These are phyloP conservation scores for Eucalyptus virginea DNA, from an alignment of 345 rosid species.

Conservation along the genomic window DNA sequence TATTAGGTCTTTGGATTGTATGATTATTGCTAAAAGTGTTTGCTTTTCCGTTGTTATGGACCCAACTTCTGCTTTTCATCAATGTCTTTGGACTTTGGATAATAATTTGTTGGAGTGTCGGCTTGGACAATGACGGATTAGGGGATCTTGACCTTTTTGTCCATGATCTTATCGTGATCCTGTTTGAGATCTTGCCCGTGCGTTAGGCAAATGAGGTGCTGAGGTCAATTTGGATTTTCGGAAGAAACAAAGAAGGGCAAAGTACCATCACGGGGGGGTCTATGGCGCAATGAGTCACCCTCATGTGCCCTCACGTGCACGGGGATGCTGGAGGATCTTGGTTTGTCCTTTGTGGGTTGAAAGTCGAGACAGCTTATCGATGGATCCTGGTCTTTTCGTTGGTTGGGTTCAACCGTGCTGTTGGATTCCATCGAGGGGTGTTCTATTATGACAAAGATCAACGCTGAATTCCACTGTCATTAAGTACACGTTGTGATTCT, in stretches of 20 bases:
- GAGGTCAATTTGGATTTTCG: background rate
- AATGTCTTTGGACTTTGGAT: background rate
- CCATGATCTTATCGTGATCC: background rate
- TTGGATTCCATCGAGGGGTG: background rate
- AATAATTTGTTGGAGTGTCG: background rate
- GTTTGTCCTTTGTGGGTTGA: background rate
- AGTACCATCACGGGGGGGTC: background rate
- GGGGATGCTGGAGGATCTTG: background rate
- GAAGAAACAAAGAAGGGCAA: background rate
- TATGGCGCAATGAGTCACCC: background rate
- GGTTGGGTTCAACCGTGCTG: background rate
- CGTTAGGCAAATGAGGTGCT: background rate
- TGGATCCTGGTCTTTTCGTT: background rate
- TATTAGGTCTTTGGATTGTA: background rate
- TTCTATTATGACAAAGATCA: background rate
- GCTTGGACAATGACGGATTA: background rate
- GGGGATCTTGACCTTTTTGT: background rate
- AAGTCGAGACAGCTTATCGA: background rate
- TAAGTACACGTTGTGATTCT: background rate
- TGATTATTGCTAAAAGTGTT: background rate
- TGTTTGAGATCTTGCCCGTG: background rate
- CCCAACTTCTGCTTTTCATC: background rate
- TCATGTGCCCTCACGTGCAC: background rate
- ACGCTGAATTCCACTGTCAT: background rate
- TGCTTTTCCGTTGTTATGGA: background rate